Conservation (phyloP, 805 yeast genomes). For the Schwanniomyces vanrijiae region DNA sequence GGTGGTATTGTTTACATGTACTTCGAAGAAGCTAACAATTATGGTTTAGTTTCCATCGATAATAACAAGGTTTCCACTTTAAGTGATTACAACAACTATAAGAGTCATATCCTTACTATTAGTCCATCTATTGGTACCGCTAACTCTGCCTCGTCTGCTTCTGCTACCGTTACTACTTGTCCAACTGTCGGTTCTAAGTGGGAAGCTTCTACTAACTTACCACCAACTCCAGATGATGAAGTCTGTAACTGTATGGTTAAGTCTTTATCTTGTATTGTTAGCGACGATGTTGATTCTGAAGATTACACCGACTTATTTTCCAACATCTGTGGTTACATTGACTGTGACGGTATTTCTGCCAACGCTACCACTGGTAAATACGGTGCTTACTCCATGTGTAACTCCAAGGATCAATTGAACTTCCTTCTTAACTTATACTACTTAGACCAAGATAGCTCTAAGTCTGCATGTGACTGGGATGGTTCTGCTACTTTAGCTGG, state of each 20-base stretch:
- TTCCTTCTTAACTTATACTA: constrained; percentile 41
- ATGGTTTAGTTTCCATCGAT: constrained; percentile 65
- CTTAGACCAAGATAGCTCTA: constrained; percentile 21
- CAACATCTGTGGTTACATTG: constrained; percentile 31
- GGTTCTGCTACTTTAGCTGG: constrained; percentile 41
- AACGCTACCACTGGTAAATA: constrained; percentile 40
- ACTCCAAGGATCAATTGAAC: constrained; percentile 34
- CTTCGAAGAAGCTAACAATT: constrained; percentile 71
- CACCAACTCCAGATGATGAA: constrained; percentile 42
- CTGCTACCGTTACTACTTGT: constrained; percentile 28
- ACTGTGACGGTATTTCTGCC: constrained; percentile 38
- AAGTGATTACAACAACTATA: constrained; percentile 63
- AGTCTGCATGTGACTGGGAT: constrained; percentile 36
- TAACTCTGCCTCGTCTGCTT: constrained; percentile 18
- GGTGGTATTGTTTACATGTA: constrained; percentile 91
- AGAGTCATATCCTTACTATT: constrained; percentile 54
- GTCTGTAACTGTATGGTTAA: constrained; percentile 37
- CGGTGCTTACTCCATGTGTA: constrained; percentile 44
- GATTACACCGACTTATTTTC: constrained; percentile 36
- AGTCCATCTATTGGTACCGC: constrained; percentile 26
- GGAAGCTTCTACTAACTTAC: constrained; percentile 40
- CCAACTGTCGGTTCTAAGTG: constrained; percentile 34
- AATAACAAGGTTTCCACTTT: constrained; percentile 55
- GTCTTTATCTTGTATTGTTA: constrained; percentile 37
- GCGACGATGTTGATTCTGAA: constrained; percentile 22